Conservation (phyloP, 2,329 filamentous ascomycete species). For the Blastomyces silverae region DNA sequence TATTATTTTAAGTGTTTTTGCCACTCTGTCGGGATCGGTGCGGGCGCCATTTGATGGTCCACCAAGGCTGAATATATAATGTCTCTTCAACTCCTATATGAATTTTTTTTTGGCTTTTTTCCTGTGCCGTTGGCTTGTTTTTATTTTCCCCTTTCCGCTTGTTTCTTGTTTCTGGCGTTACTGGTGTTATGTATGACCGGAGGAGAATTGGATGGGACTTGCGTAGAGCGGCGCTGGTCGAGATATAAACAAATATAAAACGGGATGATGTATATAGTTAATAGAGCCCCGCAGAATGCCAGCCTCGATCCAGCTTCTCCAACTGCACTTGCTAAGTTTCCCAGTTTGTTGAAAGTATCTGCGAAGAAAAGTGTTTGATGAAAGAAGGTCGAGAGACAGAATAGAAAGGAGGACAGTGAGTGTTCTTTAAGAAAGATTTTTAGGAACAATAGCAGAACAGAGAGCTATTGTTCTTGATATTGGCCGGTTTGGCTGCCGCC, state of each 20-base stretch:
- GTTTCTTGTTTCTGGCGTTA: background rate
- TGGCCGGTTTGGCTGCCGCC: background rate
- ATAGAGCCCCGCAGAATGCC: background rate
- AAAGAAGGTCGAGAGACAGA: background rate
- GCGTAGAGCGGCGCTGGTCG: background rate
- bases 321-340: background rate
- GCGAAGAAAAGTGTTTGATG: background rate
- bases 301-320: background rate
- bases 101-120: background rate
- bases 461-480: background rate
- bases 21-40: background rate
- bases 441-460: background rate
- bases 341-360: background rate
- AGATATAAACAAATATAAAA: background rate
- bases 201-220: background rate
- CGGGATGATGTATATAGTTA: background rate
- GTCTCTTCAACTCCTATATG: background rate
- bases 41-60: background rate
- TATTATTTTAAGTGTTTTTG: background rate
- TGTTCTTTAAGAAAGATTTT: background rate
- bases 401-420: background rate
- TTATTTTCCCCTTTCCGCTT: background rate
- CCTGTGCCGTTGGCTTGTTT: background rate
- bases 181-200: background rate
- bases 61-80: background rate